Evolutionary conservation across 768 basidiomycete genomes (phyloP), one percentile per base, ranked within the genome.

Genomic region (Collybia sordida): DNA sequence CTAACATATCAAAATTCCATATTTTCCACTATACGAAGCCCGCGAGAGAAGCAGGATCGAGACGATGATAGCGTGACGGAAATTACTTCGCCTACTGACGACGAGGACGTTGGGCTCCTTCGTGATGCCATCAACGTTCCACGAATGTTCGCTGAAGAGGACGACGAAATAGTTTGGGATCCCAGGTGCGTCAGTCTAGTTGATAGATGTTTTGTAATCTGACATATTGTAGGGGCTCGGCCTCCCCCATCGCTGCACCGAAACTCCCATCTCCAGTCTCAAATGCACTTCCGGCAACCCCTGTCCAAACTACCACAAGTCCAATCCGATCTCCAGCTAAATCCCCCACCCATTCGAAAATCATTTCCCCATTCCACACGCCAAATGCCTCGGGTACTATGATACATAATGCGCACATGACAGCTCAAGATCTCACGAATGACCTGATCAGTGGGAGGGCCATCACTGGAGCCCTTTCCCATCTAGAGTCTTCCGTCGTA

Each of bases 121-220:
- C 79, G 75, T 9, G 80, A 85, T 9, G 88, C 82, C 4, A 85
- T 90, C 60, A 68, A 78, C 22, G 67, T 65, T 43, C 56, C 75
- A 42, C 61, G 79, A 60, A 77, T 68, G 23, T 70, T 63, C 34
- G 78, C 80, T 3, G 79, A 79, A 1, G 79, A 82, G 7, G 84
- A 85, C 1, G 88, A 92, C 17, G 80, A 89, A 62, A 85, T 93
- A 56, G 85, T 98, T 42, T 87, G 85, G 71, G 78, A 88, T 63
- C 85, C 82, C 27, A 78, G 81, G 83, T 84, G 48, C 21, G 68
- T 49, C 19, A 11, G 7, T 41, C 24, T n/a, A n/a, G 12, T 24
- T 28, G 19, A n/a, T n/a, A 7, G 40, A 25, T 38, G 27, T 22
- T 19, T 46, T 39, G 17, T 23, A 8, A 46, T 24, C 42, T 52